Conservation (phyloP, 192 early-diverging fungal species). For the Bifiguratus adelaidae region DNA sequence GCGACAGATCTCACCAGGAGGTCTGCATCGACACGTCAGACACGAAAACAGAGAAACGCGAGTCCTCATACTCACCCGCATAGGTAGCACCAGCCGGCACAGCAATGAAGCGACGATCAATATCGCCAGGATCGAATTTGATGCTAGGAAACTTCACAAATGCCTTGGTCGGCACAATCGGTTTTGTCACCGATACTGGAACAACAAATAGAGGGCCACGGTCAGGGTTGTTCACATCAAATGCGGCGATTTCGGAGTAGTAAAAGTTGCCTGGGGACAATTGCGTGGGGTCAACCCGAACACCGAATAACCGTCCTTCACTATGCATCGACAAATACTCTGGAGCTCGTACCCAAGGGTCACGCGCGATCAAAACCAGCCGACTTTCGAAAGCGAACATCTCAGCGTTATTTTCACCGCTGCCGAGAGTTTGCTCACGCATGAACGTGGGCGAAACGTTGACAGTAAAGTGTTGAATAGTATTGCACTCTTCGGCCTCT, state of each 20-base stretch:
- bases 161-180: constrained; percentile 24
- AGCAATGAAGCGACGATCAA: constrained; percentile 69
- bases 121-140: constrained; percentile 62
- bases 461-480: constrained; percentile 42
- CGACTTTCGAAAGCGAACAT: constrained; percentile 74
- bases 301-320: constrained; percentile 45
- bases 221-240: constrained; percentile 59
- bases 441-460: constrained; percentile 48
- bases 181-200: constrained; percentile 86
- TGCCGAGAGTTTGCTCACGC: constrained; percentile 43
- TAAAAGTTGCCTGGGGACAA: constrained; percentile 72
- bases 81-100: constrained; percentile 81
- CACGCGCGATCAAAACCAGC: constrained; percentile 53
- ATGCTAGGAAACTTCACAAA: constrained; percentile 38
- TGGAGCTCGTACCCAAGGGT: constrained; percentile 70
- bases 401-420: constrained; percentile 41
- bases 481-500: constrained; percentile 57
- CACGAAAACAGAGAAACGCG: constrained; percentile 26
- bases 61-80: constrained; percentile 38
- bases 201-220: constrained; percentile 78
- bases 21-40: constrained; percentile 5
- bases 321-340: constrained; percentile 61
- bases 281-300: constrained; percentile 71
- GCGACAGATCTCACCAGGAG: constrained; percentile 25
- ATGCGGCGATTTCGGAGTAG: constrained; percentile 63